phyloP scores from a whole-genome alignment of 192 early-diverging fungal genomes.

The Fimicolochytrium jonesii region DNA sequence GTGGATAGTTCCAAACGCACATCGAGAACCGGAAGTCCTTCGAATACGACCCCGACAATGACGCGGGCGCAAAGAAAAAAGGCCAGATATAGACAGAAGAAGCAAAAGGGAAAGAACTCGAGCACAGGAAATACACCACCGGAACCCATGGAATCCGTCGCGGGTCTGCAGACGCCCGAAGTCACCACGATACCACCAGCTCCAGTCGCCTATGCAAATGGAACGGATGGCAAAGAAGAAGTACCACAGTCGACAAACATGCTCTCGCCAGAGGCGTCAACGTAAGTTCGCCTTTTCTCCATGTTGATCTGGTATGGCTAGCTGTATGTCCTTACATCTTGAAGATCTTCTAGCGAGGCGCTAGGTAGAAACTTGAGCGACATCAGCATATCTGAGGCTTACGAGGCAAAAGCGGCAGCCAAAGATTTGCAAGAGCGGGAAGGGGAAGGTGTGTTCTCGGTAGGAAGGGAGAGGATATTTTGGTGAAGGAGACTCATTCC shows the following conservation, averaged over 20 bases:
- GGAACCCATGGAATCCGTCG: neutral
- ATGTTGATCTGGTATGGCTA: too few relatives aligned
- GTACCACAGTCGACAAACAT: constrained; percentile 2
- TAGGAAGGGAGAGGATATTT: too few relatives aligned
- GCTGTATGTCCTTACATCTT: too few relatives aligned
- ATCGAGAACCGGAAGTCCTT: constrained; percentile 10
- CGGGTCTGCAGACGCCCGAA: too few relatives aligned
- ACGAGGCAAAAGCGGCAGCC: constrained; percentile 25
- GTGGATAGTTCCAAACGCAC: constrained; percentile 12
- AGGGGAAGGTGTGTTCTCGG: constrained; percentile 14
- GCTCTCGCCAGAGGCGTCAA: too few relatives aligned
- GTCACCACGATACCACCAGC: too few relatives aligned
- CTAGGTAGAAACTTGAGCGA: constrained; percentile 65
- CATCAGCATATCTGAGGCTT: constrained; percentile 54
- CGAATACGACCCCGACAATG: constrained; percentile 21
- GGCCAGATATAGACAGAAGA: constrained; percentile 45
- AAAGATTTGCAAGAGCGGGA: constrained; percentile 24
- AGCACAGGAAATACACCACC: neutral
- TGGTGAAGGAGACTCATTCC: too few relatives aligned
- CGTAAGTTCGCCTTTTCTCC: too few relatives aligned
- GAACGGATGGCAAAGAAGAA: neutral
- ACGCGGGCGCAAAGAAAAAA: constrained; percentile 55
- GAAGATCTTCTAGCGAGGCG: constrained; percentile 36
- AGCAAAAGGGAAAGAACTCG: constrained; percentile 21
- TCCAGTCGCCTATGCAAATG: neutral